Conservation (phyloP, 106 monocot species). For the Apostasia shenzhenica region DNA sequence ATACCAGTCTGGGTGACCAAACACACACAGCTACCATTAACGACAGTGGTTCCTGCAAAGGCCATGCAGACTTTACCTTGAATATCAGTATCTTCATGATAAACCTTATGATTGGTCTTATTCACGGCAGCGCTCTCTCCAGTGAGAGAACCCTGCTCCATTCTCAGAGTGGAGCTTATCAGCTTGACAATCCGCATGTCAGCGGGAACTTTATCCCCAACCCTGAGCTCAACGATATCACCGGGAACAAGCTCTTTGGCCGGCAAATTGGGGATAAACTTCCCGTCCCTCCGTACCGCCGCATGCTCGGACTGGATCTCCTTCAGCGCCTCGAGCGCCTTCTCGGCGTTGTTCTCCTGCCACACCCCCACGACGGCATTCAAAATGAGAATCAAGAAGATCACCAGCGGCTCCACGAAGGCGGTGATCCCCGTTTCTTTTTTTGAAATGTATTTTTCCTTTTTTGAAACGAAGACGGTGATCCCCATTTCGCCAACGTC, state of each 20-base stretch:
- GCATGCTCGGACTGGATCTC: constrained; percentile 77
- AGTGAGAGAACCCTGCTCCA: constrained; percentile 54
- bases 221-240: constrained; percentile 51
- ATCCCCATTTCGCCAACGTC: constrained; percentile 40
- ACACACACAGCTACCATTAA: constrained; percentile 74
- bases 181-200: constrained; percentile 41
- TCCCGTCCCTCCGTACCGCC: constrained; percentile 46
- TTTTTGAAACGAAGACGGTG: constrained; percentile 55
- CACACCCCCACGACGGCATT: constrained; percentile 81
- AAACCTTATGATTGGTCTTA: constrained; percentile 25
- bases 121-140: constrained; percentile 51
- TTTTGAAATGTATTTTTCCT: too few relatives aligned
- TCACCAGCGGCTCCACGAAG: constrained; percentile 76
- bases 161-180: constrained; percentile 39
- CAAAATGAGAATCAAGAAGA: constrained; percentile 26
- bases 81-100: constrained; percentile 36
- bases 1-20: constrained; percentile 46
- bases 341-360: constrained; percentile 85
- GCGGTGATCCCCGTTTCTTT: constrained; percentile 25
- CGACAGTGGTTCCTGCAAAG: constrained; percentile 71
- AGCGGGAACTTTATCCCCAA: constrained; percentile 51
- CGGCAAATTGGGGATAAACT: constrained; percentile 27
- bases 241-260: constrained; percentile 49
- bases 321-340: constrained; percentile 74
- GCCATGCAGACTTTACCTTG: constrained; percentile 81